A percentile compares a stretch with the other conserved stretches of the same genome.
These are phyloP conservation scores for Penicillium sp. DNA, from an alignment of 2,329 filamentous ascomycete species.

Conservation along the genomic window DNA sequence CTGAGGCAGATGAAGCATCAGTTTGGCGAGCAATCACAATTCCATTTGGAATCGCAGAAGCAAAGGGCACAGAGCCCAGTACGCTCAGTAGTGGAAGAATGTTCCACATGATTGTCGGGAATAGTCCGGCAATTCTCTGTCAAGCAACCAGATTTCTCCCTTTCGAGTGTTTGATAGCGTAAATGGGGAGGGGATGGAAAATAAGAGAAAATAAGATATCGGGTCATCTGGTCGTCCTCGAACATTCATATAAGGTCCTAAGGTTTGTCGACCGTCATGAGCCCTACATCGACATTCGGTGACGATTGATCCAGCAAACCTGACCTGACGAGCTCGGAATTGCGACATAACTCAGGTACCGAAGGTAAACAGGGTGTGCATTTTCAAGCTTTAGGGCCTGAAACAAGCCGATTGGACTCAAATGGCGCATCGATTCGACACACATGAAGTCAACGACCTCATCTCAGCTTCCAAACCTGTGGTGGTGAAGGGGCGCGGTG, in stretches of 20 bases:
- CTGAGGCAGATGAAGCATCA: background rate
- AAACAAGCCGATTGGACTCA: background rate
- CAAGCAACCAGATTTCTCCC: background rate
- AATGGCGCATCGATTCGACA: background rate
- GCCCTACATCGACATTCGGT: slow-evolving; percentile 1
- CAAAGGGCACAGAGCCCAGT: slow-evolving; percentile 17
- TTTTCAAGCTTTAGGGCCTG: background rate
- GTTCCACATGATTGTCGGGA: slow-evolving; percentile 18
- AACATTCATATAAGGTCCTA: background rate
- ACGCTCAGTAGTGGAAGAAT: slow-evolving; percentile 14
- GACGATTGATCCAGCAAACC: background rate
- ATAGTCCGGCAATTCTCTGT: background rate
- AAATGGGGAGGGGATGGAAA: background rate
- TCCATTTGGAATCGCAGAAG: slow-evolving; percentile 19
- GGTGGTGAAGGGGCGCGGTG: background rate
- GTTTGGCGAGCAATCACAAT: slow-evolving; percentile 7
- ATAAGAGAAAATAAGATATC: too few species aligned
- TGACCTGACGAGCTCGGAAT: background rate
- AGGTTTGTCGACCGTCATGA: background rate
- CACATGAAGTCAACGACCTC: slow-evolving; percentile 8
- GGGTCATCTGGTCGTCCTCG: background rate
- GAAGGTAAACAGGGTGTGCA: background rate
- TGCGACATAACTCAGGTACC: background rate
- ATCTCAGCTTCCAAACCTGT: background rate
- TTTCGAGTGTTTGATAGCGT: background rate